A percentile compares a stretch with the other conserved stretches of the same genome.
Evolutionary conservation across 805 yeast species (phyloP).

Genomic region (Candida silvatica): DNA sequence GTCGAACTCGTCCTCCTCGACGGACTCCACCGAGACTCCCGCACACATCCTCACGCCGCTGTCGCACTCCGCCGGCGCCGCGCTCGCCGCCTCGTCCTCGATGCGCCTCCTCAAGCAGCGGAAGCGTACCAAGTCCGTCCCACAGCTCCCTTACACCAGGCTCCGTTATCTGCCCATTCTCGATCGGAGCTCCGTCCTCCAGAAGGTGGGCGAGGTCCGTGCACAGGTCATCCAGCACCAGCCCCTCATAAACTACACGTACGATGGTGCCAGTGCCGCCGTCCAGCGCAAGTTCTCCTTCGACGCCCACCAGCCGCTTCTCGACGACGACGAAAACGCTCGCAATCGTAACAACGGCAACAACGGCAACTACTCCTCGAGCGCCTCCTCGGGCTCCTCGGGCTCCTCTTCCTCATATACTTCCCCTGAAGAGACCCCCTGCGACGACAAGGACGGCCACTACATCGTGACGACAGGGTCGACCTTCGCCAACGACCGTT

Average conservation of each 20-base stretch:
- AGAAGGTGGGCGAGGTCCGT: conserved; percentile 34
- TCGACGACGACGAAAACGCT: neutral
- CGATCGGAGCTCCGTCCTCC: conserved; percentile 24
- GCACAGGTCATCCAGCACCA: conserved; percentile 26
- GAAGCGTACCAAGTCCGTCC: conserved; percentile 42
- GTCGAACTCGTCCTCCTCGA: conserved; percentile 8
- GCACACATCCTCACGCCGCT: neutral
- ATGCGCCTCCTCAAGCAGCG: conserved; percentile 3
- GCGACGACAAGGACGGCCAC: conserved; percentile 70
- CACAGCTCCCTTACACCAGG: conserved; percentile 43
- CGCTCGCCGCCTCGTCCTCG: neutral
- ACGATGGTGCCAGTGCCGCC: conserved; percentile 8
- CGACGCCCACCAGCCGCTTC: neutral
- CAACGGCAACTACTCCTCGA: neutral
- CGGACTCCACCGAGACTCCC: conserved; percentile 4
- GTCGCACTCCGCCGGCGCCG: neutral
- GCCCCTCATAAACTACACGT: conserved; percentile 18
- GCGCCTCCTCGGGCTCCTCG: neutral
- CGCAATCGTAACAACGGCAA: neutral
- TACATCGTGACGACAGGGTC: conserved; percentile 54
- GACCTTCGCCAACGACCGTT: conserved; percentile 62
- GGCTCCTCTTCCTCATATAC: conserved; percentile 10
- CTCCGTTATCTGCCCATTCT: conserved; percentile 28
- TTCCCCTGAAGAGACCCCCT: conserved; percentile 22
- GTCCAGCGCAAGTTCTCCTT: conserved; percentile 3